Evolutionary conservation across 129 eudicot genomes (phyloP).

Genomic region (carrot (Daucus carota)): DNA sequence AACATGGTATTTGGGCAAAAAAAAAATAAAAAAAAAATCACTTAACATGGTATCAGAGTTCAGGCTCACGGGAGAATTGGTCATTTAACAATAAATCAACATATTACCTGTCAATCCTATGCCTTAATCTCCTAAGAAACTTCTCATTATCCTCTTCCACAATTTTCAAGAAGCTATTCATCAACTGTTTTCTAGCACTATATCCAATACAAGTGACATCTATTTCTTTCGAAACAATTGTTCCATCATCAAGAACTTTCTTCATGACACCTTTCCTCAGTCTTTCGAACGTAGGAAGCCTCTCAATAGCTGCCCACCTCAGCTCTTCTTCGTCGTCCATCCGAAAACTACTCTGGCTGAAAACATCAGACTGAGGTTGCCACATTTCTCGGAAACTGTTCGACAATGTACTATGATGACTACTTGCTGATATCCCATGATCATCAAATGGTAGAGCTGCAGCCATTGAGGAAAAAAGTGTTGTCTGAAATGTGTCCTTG

Average conservation of each 20-base stretch:
- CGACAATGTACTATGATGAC: neutral
- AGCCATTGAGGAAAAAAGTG: neutral
- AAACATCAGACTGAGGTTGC: conserved; percentile 9
- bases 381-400: conserved; percentile 9
- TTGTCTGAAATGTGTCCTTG: neutral
- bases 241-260: conserved; percentile 47
- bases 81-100: neutral
- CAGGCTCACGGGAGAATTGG: too few species aligned
- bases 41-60: too few species aligned
- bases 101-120: conserved; percentile 54
- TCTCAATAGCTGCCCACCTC: conserved; percentile 73
- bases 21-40: too few species aligned
- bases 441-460: neutral
- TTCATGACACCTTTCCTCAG: conserved; percentile 50
- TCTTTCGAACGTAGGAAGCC: conserved; percentile 66
- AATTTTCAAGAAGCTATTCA: conserved; percentile 41
- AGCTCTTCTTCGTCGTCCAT: conserved; percentile 51
- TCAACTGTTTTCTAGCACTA: conserved; percentile 43
- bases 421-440: neutral
- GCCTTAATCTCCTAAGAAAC: conserved; percentile 54
- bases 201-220: conserved; percentile 35
- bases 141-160: conserved; percentile 65
- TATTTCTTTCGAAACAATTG: conserved; percentile 26
- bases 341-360: neutral
- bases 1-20: too few species aligned